Percentiles rank a stretch among this genome's conserved stretches.
These are phyloP conservation scores for Pulveroboletus sp. DNA, from an alignment of 1,284 basidiomycete species.

Conservation along the genomic window DNA sequence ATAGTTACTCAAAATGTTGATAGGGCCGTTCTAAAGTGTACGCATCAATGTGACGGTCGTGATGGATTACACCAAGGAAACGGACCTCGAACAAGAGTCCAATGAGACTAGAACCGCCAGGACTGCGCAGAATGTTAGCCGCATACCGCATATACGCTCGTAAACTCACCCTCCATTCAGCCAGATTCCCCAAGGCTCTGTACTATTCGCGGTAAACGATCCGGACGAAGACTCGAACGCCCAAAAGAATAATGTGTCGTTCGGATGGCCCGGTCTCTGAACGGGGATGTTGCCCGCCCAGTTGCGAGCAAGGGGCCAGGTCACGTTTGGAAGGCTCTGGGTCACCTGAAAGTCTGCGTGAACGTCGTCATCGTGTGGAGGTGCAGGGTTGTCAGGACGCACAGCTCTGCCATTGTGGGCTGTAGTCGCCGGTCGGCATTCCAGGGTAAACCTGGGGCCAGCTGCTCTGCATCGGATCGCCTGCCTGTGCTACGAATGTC, in stretches of 20 bases:
- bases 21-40: conserved; percentile 60
- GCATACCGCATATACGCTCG: background rate
- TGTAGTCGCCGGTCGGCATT: conserved; percentile 45
- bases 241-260: conserved; percentile 65
- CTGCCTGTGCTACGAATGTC: background rate
- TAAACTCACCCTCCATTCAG: conserved; percentile 64
- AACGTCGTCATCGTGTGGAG: conserved; percentile 48
- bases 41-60: conserved; percentile 9
- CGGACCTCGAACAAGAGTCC: conserved; percentile 65
- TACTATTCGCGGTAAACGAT: conserved; percentile 50
- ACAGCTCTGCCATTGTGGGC: conserved; percentile 65
- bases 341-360: conserved; percentile 58
- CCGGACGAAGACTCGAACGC: conserved; percentile 63
- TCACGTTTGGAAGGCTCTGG: conserved; percentile 59
- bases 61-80: conserved; percentile 17
- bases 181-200: conserved; percentile 72
- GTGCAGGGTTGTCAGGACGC: conserved; percentile 37
- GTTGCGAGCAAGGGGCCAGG: conserved; percentile 53
- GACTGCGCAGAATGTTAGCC: conserved; percentile 40
- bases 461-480: conserved; percentile 9
- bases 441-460: conserved; percentile 34
- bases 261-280: conserved; percentile 59
- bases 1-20: conserved; percentile 53
- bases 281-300: conserved; percentile 73
- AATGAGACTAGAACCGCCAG: conserved; percentile 67